Evolutionary conservation across 2,329 filamentous ascomycete genomes (phyloP), one percentile per base, ranked within the genome.

Genomic region (Pestalotiopsis sp.): DNA sequence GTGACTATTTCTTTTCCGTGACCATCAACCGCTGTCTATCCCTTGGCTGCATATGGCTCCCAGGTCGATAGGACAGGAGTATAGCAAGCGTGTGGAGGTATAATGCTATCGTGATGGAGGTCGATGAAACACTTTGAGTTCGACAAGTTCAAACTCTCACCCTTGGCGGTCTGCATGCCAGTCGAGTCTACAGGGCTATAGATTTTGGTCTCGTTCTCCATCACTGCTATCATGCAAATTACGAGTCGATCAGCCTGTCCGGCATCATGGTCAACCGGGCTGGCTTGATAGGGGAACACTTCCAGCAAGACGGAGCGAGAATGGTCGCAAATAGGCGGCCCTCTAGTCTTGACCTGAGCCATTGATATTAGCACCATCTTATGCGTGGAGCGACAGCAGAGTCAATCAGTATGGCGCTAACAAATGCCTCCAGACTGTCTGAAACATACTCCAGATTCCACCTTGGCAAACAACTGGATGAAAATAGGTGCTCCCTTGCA

Each of bases 271-370:
- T 62, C 5, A 13, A 25, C 14, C 57, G 36, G 49, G 17, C n/a
- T 66, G 36, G 25, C 45, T 52, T 39, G 62, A 65, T 66, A 57
- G 63, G 63, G 63, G 49, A 66, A 57, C 20, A 66, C 39, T 45
- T 66, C 63, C 63, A 65, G 11, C 13, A 23, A 52, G 31, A 39
- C 39, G 11, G 59, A 27, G 59, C 14, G 59, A 31, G n/a, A 13
- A 62, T 25, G 27, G 59, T 11, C 12, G 56, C 59, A 38, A 13
- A 36, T 36, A 62, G 59, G 23, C 59, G 27, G 27, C 36, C n/a
- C n/a, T 49, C 41, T 49, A 17, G 41, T 49, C 41, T 49, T 49
- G 41, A 49, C 41, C n/a, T 49, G 41, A 52, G 45, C 45, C 45
- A 45, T 17, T 45, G 20, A n/a, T 52, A 52, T 52, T 52, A 52